Percentiles rank a stretch among this genome's conserved stretches.
phyloP scores from a whole-genome alignment of 768 basidiomycete genomes.

The Candolleomyces eurysporus region DNA sequence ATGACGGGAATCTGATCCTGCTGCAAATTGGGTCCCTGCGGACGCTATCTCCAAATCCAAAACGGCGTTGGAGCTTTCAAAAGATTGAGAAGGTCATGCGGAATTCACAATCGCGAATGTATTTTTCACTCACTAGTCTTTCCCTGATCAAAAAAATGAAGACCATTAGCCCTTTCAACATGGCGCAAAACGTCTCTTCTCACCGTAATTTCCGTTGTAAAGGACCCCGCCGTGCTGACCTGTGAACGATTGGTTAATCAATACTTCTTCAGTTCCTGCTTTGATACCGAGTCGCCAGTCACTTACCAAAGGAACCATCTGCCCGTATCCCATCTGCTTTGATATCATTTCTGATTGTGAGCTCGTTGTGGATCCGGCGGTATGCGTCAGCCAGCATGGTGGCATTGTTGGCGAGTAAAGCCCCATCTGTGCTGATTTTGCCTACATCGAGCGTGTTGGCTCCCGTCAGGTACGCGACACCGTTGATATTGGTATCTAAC shows the following conservation, averaged over 20 bases:
- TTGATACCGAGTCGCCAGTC: no score
- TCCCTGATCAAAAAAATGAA: slow-evolving; percentile 25
- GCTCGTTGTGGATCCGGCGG: slow-evolving; percentile 47
- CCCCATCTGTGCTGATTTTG: slow-evolving; percentile 56
- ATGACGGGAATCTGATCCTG: slow-evolving; percentile 34
- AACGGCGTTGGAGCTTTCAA: slow-evolving; percentile 53
- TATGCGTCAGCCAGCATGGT: slow-evolving; percentile 51
- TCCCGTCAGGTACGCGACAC: slow-evolving; percentile 52
- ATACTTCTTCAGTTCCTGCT: not conserved
- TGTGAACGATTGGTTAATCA: slow-evolving; percentile 8
- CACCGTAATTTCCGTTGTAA: slow-evolving; percentile 72
- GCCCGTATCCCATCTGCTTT: slow-evolving; percentile 60
- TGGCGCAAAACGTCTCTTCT: slow-evolving; percentile 10
- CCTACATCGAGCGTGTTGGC: slow-evolving; percentile 68
- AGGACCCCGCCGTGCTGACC: slow-evolving; percentile 62
- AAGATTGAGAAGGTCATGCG: not conserved
- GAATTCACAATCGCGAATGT: not conserved
- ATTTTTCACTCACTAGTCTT: slow-evolving; percentile 37
- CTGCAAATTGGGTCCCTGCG: slow-evolving; percentile 57
- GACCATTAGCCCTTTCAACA: not conserved
- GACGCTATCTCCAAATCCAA: slow-evolving; percentile 61
- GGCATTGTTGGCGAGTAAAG: slow-evolving; percentile 37
- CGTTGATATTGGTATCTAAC: slow-evolving; percentile 41
- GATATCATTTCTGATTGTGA: slow-evolving; percentile 44
- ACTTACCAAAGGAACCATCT: slow-evolving; percentile 48